Conservation (phyloP, 495 filamentous ascomycete genomes). For the Podospora tetraspora region DNA sequence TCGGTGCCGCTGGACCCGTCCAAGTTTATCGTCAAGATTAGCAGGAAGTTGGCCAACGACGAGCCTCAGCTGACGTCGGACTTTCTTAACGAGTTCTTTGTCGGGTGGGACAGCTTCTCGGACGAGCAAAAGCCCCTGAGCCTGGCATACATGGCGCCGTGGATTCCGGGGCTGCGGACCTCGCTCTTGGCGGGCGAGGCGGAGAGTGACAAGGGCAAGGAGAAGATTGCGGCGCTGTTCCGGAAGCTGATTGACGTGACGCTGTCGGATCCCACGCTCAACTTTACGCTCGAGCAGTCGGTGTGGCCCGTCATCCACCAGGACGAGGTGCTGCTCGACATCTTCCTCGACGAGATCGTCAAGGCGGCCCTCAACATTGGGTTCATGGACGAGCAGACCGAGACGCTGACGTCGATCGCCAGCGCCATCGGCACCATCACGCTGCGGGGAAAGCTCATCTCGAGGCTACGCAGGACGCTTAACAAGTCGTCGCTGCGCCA, state of each 20-base stretch:
- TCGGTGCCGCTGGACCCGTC: slow-evolving; percentile 56
- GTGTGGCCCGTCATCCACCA: slow-evolving; percentile 57
- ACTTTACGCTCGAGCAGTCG: slow-evolving; percentile 52
- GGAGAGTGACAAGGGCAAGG: slow-evolving; percentile 56
- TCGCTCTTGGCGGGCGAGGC: slow-evolving; percentile 50
- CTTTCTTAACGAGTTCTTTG: slow-evolving; percentile 63
- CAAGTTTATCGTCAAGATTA: slow-evolving; percentile 58
- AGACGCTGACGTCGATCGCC: slow-evolving; percentile 56
- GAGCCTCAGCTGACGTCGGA: slow-evolving; percentile 62
- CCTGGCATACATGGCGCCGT: slow-evolving; percentile 62
- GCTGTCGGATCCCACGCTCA: slow-evolving; percentile 51
- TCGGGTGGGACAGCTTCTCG: slow-evolving; percentile 61
- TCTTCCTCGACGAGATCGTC: slow-evolving; percentile 58
- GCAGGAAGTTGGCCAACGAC: slow-evolving; percentile 52
- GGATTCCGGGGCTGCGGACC: slow-evolving; percentile 54
- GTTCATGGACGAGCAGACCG: slow-evolving; percentile 51
- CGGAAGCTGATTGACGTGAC: slow-evolving; percentile 59
- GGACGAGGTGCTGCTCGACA: slow-evolving; percentile 56
- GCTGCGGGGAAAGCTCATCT: slow-evolving; percentile 55
- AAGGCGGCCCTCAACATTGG: slow-evolving; percentile 54
- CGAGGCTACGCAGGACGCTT: slow-evolving; percentile 56
- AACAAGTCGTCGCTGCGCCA: slow-evolving; percentile 58
- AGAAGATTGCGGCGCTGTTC: slow-evolving; percentile 55
- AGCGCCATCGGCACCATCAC: slow-evolving; percentile 56
- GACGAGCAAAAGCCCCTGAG: slow-evolving; percentile 58